Evolutionary conservation across 1,284 basidiomycete genomes (phyloP), one percentile per base, ranked within the genome.

Genomic region (Boletus smithii): DNA sequence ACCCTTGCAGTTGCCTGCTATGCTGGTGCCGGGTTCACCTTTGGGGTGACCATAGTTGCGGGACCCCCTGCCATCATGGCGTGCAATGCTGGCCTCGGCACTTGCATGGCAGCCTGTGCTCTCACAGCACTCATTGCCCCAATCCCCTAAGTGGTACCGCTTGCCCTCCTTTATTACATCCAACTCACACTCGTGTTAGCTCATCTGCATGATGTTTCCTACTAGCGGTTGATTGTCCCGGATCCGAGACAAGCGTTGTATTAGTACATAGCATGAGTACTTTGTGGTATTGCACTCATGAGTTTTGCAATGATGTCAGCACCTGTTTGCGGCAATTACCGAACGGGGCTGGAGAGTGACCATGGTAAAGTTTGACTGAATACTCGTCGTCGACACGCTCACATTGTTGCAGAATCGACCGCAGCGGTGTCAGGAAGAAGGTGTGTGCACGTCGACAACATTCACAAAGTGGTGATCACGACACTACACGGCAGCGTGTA

Each of bases 1-100:
- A 49, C 53, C 7, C 52, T 80, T 1, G 77, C 55, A 0, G 75
- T 78, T 0, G 64, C 76, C 0, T 83, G 81, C 59, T 83, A 82
- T 41, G 66, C 73, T 0, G 77, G 59, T 0, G 80, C 79, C 0
- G 79, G 80, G 0, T 64, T 71, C 42, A 70, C 68, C 0, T 81
- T 82, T 44, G 79, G 79, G 0, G 69, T 69, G 4, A 74, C 79
- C 14, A 55, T 77, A 8, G 51, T 68, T 4, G 70, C 54, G 0
- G 71, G 65, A 0, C 77, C 79, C 1, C 66, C 76, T 1, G 74
- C 67, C 8, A 69, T 78, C 36, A 0, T 79, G 0, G 78, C 52
- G 0, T 83, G 80, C 55, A 83, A 82, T 46, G 57, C 64, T 0
- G 77, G 57, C 0, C 62, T 80, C 1, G 80, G 80, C 0, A 69